Evolutionary conservation across 2,329 filamentous ascomycete genomes (phyloP).

Genomic region (Hortaea sp.): DNA sequence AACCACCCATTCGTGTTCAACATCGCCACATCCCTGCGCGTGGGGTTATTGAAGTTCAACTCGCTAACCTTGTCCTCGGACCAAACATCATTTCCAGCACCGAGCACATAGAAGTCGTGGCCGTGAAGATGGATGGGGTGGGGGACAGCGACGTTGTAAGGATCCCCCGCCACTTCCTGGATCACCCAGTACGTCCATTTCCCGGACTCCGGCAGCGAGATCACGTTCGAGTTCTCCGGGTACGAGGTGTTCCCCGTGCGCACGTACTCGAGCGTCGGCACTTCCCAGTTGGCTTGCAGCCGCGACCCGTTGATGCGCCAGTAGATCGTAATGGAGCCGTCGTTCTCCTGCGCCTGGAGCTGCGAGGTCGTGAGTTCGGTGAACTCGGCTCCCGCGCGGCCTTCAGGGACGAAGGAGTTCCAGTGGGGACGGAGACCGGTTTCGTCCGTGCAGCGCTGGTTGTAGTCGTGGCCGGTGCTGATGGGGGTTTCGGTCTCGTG

Average conservation of each 20-base stretch:
- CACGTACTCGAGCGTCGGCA: conserved; percentile 36
- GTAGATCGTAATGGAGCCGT: conserved; percentile 22
- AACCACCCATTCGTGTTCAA: conserved; percentile 29
- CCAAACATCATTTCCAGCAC: conserved; percentile 17
- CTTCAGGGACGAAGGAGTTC: conserved; percentile 25
- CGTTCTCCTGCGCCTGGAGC: conserved; percentile 18
- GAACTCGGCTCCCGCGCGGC: conserved; percentile 17
- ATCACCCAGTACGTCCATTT: conserved; percentile 28
- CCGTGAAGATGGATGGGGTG: conserved; percentile 26
- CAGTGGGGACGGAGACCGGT: conserved; percentile 28
- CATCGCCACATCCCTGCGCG: conserved; percentile 32
- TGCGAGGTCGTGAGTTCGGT: conserved; percentile 19
- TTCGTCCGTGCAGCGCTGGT: conserved; percentile 33
- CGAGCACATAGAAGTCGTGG: conserved; percentile 23
- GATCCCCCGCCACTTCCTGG: conserved; percentile 18
- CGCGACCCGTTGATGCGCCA: conserved; percentile 36
- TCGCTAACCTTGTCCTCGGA: conserved; percentile 9
- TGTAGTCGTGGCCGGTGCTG: conserved; percentile 22
- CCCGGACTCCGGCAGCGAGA: conserved; percentile 16
- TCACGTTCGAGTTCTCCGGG: conserved; percentile 29
- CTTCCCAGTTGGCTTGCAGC: conserved; percentile 33
- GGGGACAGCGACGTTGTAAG: conserved; percentile 20
- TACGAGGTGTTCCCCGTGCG: conserved; percentile 27
- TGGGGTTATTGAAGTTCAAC: conserved; percentile 28
- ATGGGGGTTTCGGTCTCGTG: conserved; percentile 19